phyloP scores from a whole-genome alignment of 1,139 yeast genomes.

The Pichia sp. region DNA sequence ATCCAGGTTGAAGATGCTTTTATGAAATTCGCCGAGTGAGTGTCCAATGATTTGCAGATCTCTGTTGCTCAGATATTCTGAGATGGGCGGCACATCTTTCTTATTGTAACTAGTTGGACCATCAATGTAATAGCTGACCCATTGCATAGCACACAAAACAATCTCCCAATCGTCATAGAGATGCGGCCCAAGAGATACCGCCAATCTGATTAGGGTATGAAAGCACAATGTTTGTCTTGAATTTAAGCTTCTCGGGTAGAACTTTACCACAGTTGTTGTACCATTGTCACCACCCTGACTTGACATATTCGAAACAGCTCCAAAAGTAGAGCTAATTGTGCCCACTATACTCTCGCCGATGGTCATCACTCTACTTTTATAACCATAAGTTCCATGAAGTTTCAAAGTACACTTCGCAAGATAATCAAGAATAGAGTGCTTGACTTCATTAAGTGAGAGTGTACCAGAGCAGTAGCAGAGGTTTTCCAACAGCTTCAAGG shows the following conservation, averaged over 20 bases:
- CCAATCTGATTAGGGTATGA: conserved; percentile 69
- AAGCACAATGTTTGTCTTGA: conserved; percentile 68
- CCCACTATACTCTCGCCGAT: conserved; percentile 61
- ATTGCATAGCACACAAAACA: conserved; percentile 62
- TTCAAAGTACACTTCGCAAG: conserved; percentile 50
- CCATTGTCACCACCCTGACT: conserved; percentile 1
- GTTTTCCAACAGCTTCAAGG: conserved; percentile 69
- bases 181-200: conserved; percentile 70
- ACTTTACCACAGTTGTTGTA: conserved; percentile 7
- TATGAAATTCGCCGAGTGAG: conserved; percentile 53
- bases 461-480: conserved; percentile 78
- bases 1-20: conserved; percentile 52
- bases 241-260: conserved; percentile 42
- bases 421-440: conserved; percentile 55
- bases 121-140: conserved; percentile 59
- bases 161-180: conserved; percentile 63
- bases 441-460: conserved; percentile 44
- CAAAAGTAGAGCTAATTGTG: conserved; percentile 38
- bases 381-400: conserved; percentile 29
- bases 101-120: conserved; percentile 46
- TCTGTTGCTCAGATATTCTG: conserved; percentile 29
- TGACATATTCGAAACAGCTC: conserved; percentile 27
- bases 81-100: conserved; percentile 32
- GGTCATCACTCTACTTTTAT: conserved; percentile 32
- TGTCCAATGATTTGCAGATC: conserved; percentile 50